phyloP scores from a whole-genome alignment of 257 asterid genomes.

The Ilex aquifolium region DNA sequence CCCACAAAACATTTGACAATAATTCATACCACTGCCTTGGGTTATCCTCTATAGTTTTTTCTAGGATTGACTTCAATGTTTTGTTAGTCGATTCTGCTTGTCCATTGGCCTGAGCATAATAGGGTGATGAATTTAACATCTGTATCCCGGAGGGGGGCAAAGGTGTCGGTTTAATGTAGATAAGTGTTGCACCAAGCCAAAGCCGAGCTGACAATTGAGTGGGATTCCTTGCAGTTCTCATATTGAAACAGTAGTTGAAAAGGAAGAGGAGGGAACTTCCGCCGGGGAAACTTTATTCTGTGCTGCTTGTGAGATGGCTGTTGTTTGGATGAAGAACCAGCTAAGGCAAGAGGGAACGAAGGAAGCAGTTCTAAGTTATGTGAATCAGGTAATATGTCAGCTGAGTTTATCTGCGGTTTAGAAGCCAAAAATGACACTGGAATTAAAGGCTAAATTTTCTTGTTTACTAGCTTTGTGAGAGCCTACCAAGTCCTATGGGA shows the following conservation, averaged over 20 bases:
- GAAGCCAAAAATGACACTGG: background rate
- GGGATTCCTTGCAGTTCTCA: conserved; percentile 53
- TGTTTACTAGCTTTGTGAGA: conserved; percentile 68
- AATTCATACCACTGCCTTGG: too few relatives aligned
- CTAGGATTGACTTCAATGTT: too few relatives aligned
- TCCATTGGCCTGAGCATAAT: too few relatives aligned
- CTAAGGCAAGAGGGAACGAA: conserved; percentile 51
- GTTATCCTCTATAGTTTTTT: too few relatives aligned
- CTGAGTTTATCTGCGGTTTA: conserved; percentile 1
- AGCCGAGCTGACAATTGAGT: background rate
- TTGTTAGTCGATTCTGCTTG: too few relatives aligned
- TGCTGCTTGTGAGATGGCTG: conserved; percentile 88
- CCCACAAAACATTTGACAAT: too few relatives aligned
- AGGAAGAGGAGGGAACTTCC: conserved; percentile 36
- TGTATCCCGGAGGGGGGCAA: background rate
- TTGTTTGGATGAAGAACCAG: conserved; percentile 88
- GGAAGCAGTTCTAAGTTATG: conserved; percentile 64
- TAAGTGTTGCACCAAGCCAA: background rate
- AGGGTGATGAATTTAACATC: too few relatives aligned
- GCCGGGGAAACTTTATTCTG: conserved; percentile 51
- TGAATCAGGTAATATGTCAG: conserved; percentile 57
- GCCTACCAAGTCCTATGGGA: conserved; percentile 84
- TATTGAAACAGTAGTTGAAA: conserved; percentile 65
- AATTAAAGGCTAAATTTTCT: conserved; percentile 1
- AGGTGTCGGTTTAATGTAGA: background rate